Evolutionary conservation across 192 early-diverging fungal species (phyloP).

Genomic region (Umbelopsis sp.): DNA sequence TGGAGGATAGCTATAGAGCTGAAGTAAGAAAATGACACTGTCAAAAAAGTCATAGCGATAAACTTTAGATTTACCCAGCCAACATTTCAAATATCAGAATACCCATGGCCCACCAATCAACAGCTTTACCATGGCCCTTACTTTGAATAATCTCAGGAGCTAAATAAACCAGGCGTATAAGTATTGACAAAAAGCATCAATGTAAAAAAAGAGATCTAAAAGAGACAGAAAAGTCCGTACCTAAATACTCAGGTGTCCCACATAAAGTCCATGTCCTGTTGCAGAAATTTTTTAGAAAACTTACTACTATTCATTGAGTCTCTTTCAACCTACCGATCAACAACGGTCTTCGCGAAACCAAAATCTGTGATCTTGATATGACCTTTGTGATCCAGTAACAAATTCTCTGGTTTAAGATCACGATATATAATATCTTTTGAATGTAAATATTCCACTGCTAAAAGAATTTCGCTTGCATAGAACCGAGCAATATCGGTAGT

Average conservation of each 20-base stretch:
- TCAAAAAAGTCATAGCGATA: not conserved
- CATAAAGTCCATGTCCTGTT: conserved; percentile 96
- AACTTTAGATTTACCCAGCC: conserved; percentile 65
- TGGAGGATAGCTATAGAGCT: conserved; percentile 72
- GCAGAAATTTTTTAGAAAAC: conserved; percentile 20
- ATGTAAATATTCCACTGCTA: conserved; percentile 96
- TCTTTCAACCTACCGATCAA: conserved; percentile 47
- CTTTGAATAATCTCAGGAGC: conserved; percentile 97
- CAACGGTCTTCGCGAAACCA: conserved; percentile 95
- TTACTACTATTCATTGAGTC: not conserved
- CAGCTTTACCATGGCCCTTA: conserved; percentile 95
- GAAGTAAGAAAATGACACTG: not conserved
- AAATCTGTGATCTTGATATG: conserved; percentile 99
- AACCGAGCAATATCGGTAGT: conserved; percentile 94
- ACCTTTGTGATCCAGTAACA: conserved; percentile 81
- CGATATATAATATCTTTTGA: conserved; percentile 94
- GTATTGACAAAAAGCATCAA: not conserved
- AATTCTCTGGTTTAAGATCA: conserved; percentile 94
- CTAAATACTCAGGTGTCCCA: conserved; percentile 95
- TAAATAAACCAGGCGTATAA: not conserved
- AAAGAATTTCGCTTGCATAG: conserved; percentile 93
- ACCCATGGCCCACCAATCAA: conserved; percentile 99
- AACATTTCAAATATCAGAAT: conserved; percentile 99
- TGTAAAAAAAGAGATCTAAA: not conserved
- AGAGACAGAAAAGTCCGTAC: not conserved